These are phyloP conservation scores for Themeda triandra DNA, from an alignment of 176 grass and related monocot genomes.

Conservation along the genomic window DNA sequence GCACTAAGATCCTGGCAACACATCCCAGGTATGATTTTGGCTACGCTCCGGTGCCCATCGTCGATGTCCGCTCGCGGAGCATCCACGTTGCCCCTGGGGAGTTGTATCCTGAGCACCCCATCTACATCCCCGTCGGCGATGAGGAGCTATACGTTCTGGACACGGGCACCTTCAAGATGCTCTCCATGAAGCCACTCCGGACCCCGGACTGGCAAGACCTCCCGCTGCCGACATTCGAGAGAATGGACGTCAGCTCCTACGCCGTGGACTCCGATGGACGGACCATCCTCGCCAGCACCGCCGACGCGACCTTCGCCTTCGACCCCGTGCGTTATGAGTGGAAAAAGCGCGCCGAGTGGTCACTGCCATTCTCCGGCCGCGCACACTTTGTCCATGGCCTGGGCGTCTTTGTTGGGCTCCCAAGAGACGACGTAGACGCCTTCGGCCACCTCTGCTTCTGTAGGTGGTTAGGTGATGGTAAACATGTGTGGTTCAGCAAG, in stretches of 20 bases:
- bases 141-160: slow-evolving; percentile 3
- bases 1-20: slow-evolving; percentile 8
- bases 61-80: neutral
- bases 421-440: neutral
- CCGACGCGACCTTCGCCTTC: neutral
- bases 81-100: neutral
- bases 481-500: neutral
- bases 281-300: neutral
- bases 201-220: neutral
- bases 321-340: neutral
- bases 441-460: slow-evolving; percentile 11
- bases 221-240: neutral
- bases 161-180: slow-evolving; percentile 6
- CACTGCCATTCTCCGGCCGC: neutral
- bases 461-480: neutral
- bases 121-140: neutral
- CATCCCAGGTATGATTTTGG: neutral
- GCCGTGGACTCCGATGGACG: neutral
- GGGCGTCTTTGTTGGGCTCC: neutral
- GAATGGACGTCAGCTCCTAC: neutral
- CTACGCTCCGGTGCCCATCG: neutral
- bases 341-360: neutral
- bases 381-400: neutral
- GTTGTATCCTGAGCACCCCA: neutral
- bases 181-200: neutral